These are phyloP conservation scores for Rhizoctonia solani DNA, from an alignment of 1,284 basidiomycete species.

Conservation along the genomic window DNA sequence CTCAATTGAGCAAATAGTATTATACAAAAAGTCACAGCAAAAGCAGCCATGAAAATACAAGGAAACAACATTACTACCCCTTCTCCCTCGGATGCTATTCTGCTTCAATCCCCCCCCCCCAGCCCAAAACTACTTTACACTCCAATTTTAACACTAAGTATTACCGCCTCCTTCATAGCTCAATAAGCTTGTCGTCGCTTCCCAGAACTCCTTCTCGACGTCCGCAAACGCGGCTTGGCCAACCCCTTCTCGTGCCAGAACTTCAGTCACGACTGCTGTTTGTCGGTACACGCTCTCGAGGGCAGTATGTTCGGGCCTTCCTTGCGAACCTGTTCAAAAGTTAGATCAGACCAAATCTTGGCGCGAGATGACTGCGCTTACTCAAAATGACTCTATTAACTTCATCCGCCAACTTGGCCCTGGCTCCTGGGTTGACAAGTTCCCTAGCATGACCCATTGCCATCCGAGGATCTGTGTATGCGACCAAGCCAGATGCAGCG, in stretches of 20 bases:
- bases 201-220: slow-evolving; percentile 67
- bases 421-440: slow-evolving; percentile 66
- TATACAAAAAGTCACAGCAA: slow-evolving; percentile 14
- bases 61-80: not conserved
- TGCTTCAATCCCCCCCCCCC: not conserved
- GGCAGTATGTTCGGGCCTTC: slow-evolving; percentile 66
- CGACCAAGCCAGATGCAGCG: slow-evolving; percentile 74
- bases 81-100: no score
- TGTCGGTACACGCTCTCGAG: slow-evolving; percentile 78
- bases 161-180: not conserved
- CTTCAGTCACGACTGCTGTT: slow-evolving; percentile 62
- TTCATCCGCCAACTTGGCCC: slow-evolving; percentile 69
- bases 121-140: not conserved
- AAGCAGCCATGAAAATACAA: slow-evolving; percentile 22
- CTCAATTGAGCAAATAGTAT: slow-evolving; percentile 24
- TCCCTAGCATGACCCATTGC: slow-evolving; percentile 52
- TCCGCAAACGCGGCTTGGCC: slow-evolving; percentile 81
- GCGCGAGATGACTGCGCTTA: slow-evolving; percentile 48
- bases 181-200: not conserved
- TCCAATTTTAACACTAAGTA: not conserved
- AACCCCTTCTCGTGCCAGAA: slow-evolving; percentile 68
- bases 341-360: slow-evolving; percentile 4
- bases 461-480: slow-evolving; percentile 71
- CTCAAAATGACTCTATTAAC: slow-evolving; percentile 80
- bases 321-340: slow-evolving; percentile 67